A percentile compares a stretch with the other conserved stretches of the same genome.
These are phyloP conservation scores for Populus davidiana DNA, from an alignment of 345 rosid genomes.

Conservation along the genomic window DNA sequence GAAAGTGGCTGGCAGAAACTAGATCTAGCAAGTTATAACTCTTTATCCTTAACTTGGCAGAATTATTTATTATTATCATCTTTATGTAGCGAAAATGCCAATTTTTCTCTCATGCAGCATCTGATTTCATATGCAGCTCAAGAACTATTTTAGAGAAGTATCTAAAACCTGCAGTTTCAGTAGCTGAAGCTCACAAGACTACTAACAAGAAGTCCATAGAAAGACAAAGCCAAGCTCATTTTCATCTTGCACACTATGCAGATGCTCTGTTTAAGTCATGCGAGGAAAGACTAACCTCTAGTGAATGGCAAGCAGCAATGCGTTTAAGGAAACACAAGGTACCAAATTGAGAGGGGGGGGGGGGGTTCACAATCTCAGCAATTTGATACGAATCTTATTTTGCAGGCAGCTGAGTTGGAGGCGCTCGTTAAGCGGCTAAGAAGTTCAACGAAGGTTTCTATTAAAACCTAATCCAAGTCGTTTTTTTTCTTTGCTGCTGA, in stretches of 20 bases:
- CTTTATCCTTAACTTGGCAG: constrained; percentile 15
- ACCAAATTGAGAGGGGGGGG: constrained; percentile 9
- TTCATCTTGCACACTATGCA: constrained; percentile 92
- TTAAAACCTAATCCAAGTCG: not conserved
- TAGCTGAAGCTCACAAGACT: constrained; percentile 53
- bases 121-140: constrained; percentile 53
- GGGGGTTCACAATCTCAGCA: not conserved
- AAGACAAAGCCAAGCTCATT: constrained; percentile 77
- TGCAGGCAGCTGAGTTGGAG: constrained; percentile 73
- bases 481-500: not conserved
- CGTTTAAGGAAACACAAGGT: constrained; percentile 93
- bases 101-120: constrained; percentile 9
- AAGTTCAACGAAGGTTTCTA: constrained; percentile 57
- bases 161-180: constrained; percentile 84
- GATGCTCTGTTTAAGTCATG: constrained; percentile 83
- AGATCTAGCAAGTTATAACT: constrained; percentile 83
- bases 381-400: constrained; percentile 14
- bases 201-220: constrained; percentile 58
- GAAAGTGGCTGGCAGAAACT: constrained; percentile 97
- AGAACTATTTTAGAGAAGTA: constrained; percentile 90
- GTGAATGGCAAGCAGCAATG: constrained; percentile 97
- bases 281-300: constrained; percentile 85
- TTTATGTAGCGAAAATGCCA: constrained; percentile 11
- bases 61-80: constrained; percentile 12
- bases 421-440: constrained; percentile 58